Evolutionary conservation across 345 rosid species (phyloP), one percentile per base, ranked within the genome.

Genomic region (Cardamine resedifolia): DNA sequence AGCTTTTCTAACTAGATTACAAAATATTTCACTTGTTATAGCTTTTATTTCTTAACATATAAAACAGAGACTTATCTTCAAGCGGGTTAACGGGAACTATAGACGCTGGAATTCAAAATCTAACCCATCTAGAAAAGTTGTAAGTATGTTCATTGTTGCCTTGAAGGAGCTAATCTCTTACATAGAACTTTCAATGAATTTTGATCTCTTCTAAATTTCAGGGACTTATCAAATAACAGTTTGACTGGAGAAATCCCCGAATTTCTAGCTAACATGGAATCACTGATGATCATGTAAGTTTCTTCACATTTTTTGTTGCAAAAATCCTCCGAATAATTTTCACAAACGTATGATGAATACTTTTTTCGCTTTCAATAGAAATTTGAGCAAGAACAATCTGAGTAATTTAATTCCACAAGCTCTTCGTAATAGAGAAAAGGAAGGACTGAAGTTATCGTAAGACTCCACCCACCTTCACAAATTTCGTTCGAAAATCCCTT

Each of bases 181-280:
- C 7, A 18, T 12, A 7, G 9, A 0, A 28, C 28, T 9, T 43
- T 39, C 47, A 16, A 6, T 53, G 23, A 31, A 0, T 38, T 20
- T 33, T 62, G 33, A 39, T 39, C 5, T 52, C 10, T 73, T 56
- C 1, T 21, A 56, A 43, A 21, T 9, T 20, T 15, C 74, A 89
- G 96, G 80, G 91, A 87, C 50, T 80, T 87, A 24, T 89, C 92
- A 3, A 70, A 76, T 50, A 86, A 83, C 30, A 78, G 6, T 38
- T 58, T 88, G 47, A 70, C 43, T 3, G 88, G 91, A 34, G 4
- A 14, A 2, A 19, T 88, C 2, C 91, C 91, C 0, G 77, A 66
- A 6, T 77, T 77, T 68, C 78, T 89, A 2, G 77, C 90, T 1
- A 61, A 69, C 1, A 27, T 87, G 80, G 23, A 78, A 11, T 74